Percentiles rank a stretch among this genome's conserved stretches.
Evolutionary conservation across 768 basidiomycete genomes (phyloP).

Genomic region (Clathrus columnatus): DNA sequence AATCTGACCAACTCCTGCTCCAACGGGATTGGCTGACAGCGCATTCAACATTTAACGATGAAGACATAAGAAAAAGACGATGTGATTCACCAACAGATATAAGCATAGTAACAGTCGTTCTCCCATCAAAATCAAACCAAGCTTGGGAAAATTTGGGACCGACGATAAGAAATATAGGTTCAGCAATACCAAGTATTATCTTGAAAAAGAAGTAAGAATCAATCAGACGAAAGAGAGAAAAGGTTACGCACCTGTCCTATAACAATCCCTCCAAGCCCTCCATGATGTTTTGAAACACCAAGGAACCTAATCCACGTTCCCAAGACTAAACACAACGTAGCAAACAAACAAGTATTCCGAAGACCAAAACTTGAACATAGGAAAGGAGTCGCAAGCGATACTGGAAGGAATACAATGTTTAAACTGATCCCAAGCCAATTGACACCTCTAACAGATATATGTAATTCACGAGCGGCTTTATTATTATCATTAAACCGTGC

Average conservation of each 20-base stretch:
- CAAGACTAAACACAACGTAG: conserved; percentile 41
- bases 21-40: conserved; percentile 58
- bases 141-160: conserved; percentile 75
- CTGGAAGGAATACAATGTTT: conserved; percentile 54
- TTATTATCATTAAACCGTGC: not conserved
- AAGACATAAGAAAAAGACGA: not conserved
- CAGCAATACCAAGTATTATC: conserved; percentile 55
- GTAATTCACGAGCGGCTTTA: conserved; percentile 52
- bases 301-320: conserved; percentile 74
- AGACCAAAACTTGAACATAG: conserved; percentile 55
- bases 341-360: conserved; percentile 45
- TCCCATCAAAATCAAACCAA: conserved; percentile 70
- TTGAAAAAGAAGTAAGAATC: conserved; percentile 18
- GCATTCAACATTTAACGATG: not conserved
- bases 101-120: conserved; percentile 68
- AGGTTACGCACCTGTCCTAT: conserved; percentile 51
- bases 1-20: conserved; percentile 64
- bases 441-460: conserved; percentile 58
- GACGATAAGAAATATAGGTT: conserved; percentile 68
- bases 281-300: conserved; percentile 44
- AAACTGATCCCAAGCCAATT: conserved; percentile 77
- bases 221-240: not conserved
- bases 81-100: conserved; percentile 33
- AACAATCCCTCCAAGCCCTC: conserved; percentile 58
- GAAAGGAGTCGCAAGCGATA: conserved; percentile 49